Conservation (phyloP, 148 eudicot genomes). For the Euryodendron excelsum region DNA sequence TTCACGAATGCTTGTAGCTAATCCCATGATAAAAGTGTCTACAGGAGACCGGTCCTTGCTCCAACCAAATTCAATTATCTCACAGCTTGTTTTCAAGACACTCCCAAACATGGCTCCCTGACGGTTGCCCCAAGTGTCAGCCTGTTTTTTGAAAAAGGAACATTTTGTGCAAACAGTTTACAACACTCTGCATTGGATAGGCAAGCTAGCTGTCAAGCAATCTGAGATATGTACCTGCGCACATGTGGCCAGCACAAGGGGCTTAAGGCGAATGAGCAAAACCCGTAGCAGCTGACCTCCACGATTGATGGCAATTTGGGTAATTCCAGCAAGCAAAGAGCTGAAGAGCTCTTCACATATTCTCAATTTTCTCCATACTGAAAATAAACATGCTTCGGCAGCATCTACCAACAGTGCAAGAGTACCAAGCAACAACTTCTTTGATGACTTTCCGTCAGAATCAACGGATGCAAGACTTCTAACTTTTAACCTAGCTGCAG, state of each 20-base stretch:
- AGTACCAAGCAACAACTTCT: constrained; percentile 69
- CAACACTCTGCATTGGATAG: constrained; percentile 5
- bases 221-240: constrained; percentile 51
- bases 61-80: constrained; percentile 88
- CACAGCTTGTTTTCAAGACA: constrained; percentile 75
- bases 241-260: constrained; percentile 80
- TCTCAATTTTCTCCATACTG: constrained; percentile 84
- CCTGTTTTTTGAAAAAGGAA: constrained; percentile 51
- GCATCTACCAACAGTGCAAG: constrained; percentile 77
- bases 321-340: constrained; percentile 78
- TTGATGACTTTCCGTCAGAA: constrained; percentile 70
- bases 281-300: constrained; percentile 84
- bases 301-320: constrained; percentile 76
- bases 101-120: constrained; percentile 90
- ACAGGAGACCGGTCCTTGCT: constrained; percentile 84
- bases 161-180: constrained; percentile 17
- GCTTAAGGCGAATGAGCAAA: constrained; percentile 86
- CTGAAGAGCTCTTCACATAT: constrained; percentile 87
- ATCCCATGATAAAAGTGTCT: constrained; percentile 88
- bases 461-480: constrained; percentile 60
- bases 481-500: constrained; percentile 63
- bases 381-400: constrained; percentile 81
- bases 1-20: constrained; percentile 78
- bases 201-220: background rate
- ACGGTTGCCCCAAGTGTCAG: constrained; percentile 75